Evolutionary conservation across 176 grass and related monocot species (phyloP).

Genomic region (Phragmites australis): DNA sequence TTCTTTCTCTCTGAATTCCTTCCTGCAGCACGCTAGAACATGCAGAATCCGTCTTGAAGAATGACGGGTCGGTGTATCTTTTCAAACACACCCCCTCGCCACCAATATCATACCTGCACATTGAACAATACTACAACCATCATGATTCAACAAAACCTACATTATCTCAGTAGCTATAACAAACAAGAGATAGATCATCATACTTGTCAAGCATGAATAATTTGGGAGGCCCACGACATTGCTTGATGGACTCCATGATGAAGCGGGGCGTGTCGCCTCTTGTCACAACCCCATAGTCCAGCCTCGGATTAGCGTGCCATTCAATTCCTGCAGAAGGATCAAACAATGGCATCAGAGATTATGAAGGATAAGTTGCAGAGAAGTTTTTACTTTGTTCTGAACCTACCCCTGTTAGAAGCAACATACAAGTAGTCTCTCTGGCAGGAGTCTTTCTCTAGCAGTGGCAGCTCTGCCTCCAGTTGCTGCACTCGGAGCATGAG

Average conservation of each 20-base stretch:
- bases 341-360: neutral
- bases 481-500: constrained; percentile 72
- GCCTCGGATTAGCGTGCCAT: constrained; percentile 61
- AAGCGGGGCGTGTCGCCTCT: constrained; percentile 65
- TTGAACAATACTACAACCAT: constrained; percentile 15
- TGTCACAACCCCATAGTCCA: constrained; percentile 59
- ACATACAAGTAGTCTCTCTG: constrained; percentile 45
- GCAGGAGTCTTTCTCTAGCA: constrained; percentile 49
- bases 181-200: neutral
- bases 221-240: constrained; percentile 79
- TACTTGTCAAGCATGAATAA: constrained; percentile 96
- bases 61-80: constrained; percentile 78
- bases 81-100: constrained; percentile 87
- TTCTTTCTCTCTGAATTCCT: constrained; percentile 53
- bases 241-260: constrained; percentile 81
- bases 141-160: constrained; percentile 24
- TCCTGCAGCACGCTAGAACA: constrained; percentile 45
- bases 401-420: constrained; percentile 65
- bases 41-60: constrained; percentile 57
- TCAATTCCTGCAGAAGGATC: constrained; percentile 56
- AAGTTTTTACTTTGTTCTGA: constrained; percentile 4
- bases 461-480: constrained; percentile 74
- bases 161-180: constrained; percentile 10
- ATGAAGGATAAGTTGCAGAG: neutral
- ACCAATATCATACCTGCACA: constrained; percentile 72